Base-by-base conservation (phyloP, 371 early-diverging fungal species). In the Mortierella sp. region DNA sequence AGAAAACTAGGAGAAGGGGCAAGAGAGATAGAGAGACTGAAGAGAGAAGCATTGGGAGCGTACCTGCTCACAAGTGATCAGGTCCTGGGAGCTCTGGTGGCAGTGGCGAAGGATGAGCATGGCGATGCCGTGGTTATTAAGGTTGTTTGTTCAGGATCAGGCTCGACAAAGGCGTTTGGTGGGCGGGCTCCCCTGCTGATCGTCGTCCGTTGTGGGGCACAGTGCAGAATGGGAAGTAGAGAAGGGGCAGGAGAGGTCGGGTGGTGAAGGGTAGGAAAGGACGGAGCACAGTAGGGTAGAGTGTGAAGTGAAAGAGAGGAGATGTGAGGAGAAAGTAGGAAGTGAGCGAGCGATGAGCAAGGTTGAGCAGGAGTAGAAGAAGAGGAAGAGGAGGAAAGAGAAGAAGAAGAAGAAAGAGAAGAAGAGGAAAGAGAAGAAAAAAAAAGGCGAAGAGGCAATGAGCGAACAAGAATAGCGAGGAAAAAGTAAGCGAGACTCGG, bases 71-170 rank as follows among this genome's bases (percentile, higher is more conserved):
- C 72, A 62, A 18, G 72, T 68, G 47, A 77, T 68, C 57, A 77
- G 72, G 63, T 77, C 77, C 60, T 72, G 72, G 7, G 77, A 71
- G 66, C 48, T 64, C 51, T 61, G 69, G 25, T 51, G 64, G 50
- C 77, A 77, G 58, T 77, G 77, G 53, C 72, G 68, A 37, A 72
- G 68, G 60, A 77, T 72, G 52, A 77, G 72, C 77, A 77, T 77
- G 43, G 45, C 47, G 46, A n/a, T 16, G n/a, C 29, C 30, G 57
- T 37, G 9, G 37, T 37, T 37, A 37, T 37, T 37, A 37, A 37
- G 9, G 9, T 37, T 9, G 37, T 37, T 9, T 37, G 37, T 37
- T 37, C 37, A 37, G 37, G 37, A 37, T 37, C 37, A 37, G 37
- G 37, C 37, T 37, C 37, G 37, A 37, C 37, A 37, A 37, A 37